Evolutionary conservation across 768 basidiomycete species (phyloP).

Genomic region (Thelephora ganbajun): DNA sequence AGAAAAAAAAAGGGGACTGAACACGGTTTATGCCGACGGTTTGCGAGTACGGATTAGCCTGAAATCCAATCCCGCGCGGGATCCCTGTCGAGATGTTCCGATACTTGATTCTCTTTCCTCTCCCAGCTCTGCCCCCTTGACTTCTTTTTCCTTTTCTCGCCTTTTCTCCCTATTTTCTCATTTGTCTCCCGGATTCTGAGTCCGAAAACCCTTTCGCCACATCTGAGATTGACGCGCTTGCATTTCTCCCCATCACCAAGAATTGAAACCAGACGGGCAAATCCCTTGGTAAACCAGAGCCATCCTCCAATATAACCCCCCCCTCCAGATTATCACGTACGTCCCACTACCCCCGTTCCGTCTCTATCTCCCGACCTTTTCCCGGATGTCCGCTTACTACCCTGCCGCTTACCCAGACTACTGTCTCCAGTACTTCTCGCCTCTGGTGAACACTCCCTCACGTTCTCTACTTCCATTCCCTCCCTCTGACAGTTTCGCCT

Average conservation of each 20-base stretch:
- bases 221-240: conserved; percentile 2
- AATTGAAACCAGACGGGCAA: too few relatives aligned
- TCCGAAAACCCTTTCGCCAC: conserved; percentile 8
- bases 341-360: background rate
- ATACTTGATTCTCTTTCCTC: too few relatives aligned
- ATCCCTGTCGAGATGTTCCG: too few relatives aligned
- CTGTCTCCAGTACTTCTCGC: background rate
- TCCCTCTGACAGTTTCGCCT: background rate
- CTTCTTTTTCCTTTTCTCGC: too few relatives aligned
- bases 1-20: too few relatives aligned
- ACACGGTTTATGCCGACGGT: too few relatives aligned
- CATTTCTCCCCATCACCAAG: too few relatives aligned
- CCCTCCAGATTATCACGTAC: background rate
- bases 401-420: background rate
- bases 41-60: too few relatives aligned
- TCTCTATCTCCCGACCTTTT: background rate
- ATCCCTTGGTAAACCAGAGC: background rate
- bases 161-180: too few relatives aligned
- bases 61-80: too few relatives aligned
- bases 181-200: too few relatives aligned
- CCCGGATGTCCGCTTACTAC: background rate
- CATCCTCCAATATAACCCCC: background rate
- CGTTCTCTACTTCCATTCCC: background rate
- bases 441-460: background rate
- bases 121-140: too few relatives aligned